phyloP scores from a whole-genome alignment of 1,284 basidiomycete genomes.

The Cystobasidium pallidum region DNA sequence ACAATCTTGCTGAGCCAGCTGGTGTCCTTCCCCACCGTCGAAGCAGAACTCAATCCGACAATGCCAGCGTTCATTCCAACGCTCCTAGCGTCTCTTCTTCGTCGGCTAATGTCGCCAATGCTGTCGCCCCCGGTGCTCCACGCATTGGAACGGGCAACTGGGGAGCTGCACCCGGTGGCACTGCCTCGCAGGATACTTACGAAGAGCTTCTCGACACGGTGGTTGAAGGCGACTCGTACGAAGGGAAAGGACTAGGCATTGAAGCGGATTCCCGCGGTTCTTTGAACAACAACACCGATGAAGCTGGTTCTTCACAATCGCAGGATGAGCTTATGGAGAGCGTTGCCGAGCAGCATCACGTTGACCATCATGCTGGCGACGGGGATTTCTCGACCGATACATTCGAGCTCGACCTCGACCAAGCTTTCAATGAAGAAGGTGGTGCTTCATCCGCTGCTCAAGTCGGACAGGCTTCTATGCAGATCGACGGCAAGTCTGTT shows the following conservation, averaged over 20 bases:
- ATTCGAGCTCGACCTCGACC: constrained; percentile 42
- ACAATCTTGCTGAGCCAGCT: constrained; percentile 24
- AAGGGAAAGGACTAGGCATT: constrained; percentile 37
- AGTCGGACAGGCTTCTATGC: constrained; percentile 29
- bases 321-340: constrained; percentile 39
- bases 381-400: constrained; percentile 32
- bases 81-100: constrained; percentile 13
- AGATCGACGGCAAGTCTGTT: constrained; percentile 60
- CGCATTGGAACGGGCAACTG: constrained; percentile 33
- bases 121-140: constrained; percentile 20
- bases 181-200: constrained; percentile 12
- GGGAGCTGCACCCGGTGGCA: constrained; percentile 1
- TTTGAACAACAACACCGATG: not conserved
- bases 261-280: constrained; percentile 2
- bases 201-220: constrained; percentile 42
- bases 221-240: constrained; percentile 38
- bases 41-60: constrained; percentile 32
- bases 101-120: not conserved
- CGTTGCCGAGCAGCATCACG: not conserved
- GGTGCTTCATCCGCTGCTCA: constrained; percentile 1
- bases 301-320: constrained; percentile 13
- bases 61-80: constrained; percentile 21
- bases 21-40: constrained; percentile 31
- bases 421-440: constrained; percentile 28
- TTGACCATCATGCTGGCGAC: not conserved